phyloP scores from a whole-genome alignment of 352 stramenopile species.

The Globisporangium alternatum region DNA sequence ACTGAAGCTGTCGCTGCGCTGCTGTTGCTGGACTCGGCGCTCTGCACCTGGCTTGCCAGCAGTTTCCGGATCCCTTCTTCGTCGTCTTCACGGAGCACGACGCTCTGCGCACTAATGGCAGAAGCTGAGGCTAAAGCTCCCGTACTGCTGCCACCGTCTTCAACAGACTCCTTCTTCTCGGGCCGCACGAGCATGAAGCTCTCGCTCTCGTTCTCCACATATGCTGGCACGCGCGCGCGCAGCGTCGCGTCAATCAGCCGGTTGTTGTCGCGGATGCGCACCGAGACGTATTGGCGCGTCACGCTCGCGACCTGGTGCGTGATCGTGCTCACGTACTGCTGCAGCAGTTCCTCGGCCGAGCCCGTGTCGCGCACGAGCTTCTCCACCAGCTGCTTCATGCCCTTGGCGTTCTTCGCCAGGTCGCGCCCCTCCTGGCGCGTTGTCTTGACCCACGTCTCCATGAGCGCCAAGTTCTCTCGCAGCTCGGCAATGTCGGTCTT shows the following conservation, averaged over 20 bases:
- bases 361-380: slow-evolving; percentile 75
- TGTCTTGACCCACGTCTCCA: slow-evolving; percentile 40
- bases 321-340: slow-evolving; percentile 84
- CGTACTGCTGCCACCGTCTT: slow-evolving; percentile 7
- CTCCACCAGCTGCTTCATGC: slow-evolving; percentile 72
- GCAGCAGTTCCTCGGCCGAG: slow-evolving; percentile 62
- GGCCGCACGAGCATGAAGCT: slow-evolving; percentile 67
- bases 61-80: slow-evolving; percentile 33
- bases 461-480: slow-evolving; percentile 35
- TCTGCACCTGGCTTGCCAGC: slow-evolving; percentile 15
- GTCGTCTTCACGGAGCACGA: slow-evolving; percentile 41
- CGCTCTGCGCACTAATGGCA: slow-evolving; percentile 14
- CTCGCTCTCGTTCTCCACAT: slow-evolving; percentile 64
- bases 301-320: slow-evolving; percentile 82
- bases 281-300: slow-evolving; percentile 75
- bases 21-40: neutral
- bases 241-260: slow-evolving; percentile 72
- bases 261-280: slow-evolving; percentile 83
- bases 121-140: slow-evolving; percentile 1
- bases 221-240: slow-evolving; percentile 60
- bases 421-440: slow-evolving; percentile 43
- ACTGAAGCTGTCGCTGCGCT: slow-evolving; percentile 7
- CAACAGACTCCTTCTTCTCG: slow-evolving; percentile 32
- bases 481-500: slow-evolving; percentile 32
- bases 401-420: slow-evolving; percentile 43